Evolutionary conservation across 129 eudicot species (phyloP).

Genomic region (Flaveria robusta): DNA sequence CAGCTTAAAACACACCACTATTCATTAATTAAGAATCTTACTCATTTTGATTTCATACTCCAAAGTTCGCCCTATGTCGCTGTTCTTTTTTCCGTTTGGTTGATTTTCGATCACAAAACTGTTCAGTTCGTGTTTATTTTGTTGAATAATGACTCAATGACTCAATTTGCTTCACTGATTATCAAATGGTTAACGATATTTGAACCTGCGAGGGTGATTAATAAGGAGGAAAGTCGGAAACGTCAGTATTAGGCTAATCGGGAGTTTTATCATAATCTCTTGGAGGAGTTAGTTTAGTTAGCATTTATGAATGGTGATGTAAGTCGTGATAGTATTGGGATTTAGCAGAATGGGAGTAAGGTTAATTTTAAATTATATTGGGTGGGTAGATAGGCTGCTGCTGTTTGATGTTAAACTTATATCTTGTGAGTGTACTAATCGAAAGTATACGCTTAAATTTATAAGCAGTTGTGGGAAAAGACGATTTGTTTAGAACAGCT

Average conservation of each 20-base stretch:
- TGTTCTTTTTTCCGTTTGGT: neutral
- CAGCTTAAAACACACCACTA: neutral
- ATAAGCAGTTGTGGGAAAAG: too few species aligned
- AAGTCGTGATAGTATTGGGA: neutral
- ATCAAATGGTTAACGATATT: neutral
- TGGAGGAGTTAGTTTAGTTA: neutral
- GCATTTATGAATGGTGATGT: neutral
- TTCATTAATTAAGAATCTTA: neutral
- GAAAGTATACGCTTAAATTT: too few species aligned
- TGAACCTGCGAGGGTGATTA: neutral
- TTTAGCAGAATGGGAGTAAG: neutral
- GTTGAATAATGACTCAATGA: neutral
- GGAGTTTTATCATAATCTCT: neutral
- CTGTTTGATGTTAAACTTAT: neutral
- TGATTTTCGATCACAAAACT: slow-evolving; percentile 8
- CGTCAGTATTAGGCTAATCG: neutral
- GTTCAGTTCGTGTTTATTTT: slow-evolving; percentile 5
- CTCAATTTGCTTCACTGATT: slow-evolving; percentile 16
- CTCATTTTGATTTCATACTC: neutral
- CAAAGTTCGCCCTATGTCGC: neutral
- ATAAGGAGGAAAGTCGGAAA: neutral
- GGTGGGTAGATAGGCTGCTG: slow-evolving; percentile 6
- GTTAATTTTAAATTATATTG: slow-evolving; percentile 10
- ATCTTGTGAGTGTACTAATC: slow-evolving; percentile 4
- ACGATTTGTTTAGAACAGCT: too few species aligned